Conservation (phyloP, 768 basidiomycete genomes). For the Trametes punicea region DNA sequence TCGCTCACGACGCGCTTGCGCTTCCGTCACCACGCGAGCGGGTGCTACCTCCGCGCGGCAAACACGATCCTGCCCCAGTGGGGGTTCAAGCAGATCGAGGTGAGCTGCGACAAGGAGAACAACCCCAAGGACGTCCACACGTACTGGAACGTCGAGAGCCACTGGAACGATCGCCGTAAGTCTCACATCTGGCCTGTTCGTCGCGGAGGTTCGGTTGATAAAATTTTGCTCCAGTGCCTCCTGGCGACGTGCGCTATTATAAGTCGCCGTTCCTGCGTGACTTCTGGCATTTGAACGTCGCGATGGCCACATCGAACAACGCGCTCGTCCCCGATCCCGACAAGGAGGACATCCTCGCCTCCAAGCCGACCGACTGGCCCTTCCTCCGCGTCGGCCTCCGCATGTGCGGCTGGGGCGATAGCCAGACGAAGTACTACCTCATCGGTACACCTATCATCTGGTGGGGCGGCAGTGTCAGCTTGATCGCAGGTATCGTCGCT, state of each 20-base stretch:
- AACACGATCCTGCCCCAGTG: slow-evolving; percentile 91
- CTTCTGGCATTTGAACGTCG: slow-evolving; percentile 98
- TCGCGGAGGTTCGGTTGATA: not conserved
- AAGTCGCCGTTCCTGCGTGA: slow-evolving; percentile 91
- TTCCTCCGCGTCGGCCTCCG: slow-evolving; percentile 84
- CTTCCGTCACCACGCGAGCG: slow-evolving; percentile 70
- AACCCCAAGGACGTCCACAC: slow-evolving; percentile 78
- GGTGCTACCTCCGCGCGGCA: slow-evolving; percentile 88
- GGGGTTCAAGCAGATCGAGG: slow-evolving; percentile 99
- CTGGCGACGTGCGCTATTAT: slow-evolving; percentile 81
- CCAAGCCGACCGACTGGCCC: slow-evolving; percentile 92
- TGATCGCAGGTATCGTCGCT: slow-evolving; percentile 51
- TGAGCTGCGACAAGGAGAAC: slow-evolving; percentile 88
- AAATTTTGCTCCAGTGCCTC: slow-evolving; percentile 56
- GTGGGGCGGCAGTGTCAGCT: slow-evolving; percentile 75
- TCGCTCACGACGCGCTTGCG: slow-evolving; percentile 88
- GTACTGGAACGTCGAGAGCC: slow-evolving; percentile 98
- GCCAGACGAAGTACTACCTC: slow-evolving; percentile 88
- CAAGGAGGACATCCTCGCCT: slow-evolving; percentile 97
- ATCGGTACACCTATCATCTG: slow-evolving; percentile 90
- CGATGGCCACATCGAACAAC: slow-evolving; percentile 99
- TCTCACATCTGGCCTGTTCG: slow-evolving; percentile 22
- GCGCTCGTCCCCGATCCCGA: slow-evolving; percentile 96
- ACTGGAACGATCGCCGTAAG: slow-evolving; percentile 93
- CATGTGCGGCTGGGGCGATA: slow-evolving; percentile 96